Evolutionary conservation across 179 eudicot genomes (phyloP).

Genomic region (Dionaea muscipula): DNA sequence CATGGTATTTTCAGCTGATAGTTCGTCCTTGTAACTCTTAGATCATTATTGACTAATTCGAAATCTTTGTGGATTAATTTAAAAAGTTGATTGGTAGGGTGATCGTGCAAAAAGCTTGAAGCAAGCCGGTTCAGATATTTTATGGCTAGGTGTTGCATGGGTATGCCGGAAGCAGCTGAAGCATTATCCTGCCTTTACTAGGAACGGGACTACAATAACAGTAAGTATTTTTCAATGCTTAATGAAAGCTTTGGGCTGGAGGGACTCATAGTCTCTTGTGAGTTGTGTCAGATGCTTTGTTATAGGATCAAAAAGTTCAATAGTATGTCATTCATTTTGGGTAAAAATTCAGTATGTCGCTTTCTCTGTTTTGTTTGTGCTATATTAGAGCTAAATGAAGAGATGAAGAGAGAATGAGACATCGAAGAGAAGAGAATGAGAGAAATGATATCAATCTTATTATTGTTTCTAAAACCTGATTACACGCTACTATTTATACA

Average conservation of each 20-base stretch:
- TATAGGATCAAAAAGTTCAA: too few species aligned
- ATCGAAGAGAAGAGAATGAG: too few species aligned
- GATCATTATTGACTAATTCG: slow-evolving; percentile 2
- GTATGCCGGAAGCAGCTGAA: slow-evolving; percentile 79
- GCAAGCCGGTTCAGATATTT: slow-evolving; percentile 51
- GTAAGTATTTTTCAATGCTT: slow-evolving; percentile 31
- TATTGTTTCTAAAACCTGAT: too few species aligned
- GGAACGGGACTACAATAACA: slow-evolving; percentile 67
- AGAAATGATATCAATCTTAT: too few species aligned
- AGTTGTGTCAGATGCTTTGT: too few species aligned
- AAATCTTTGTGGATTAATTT: background rate
- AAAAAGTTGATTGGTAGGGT: slow-evolving; percentile 26
- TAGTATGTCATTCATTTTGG: too few species aligned
- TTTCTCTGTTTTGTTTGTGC: too few species aligned
- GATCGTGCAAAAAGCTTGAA: slow-evolving; percentile 40
- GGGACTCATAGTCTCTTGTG: too few species aligned
- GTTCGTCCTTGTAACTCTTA: background rate
- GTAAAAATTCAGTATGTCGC: too few species aligned
- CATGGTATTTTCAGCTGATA: slow-evolving; percentile 28
- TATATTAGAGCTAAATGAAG: too few species aligned
- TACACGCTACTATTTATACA: too few species aligned
- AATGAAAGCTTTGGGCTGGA: background rate
- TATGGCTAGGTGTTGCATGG: slow-evolving; percentile 85
- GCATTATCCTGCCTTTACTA: slow-evolving; percentile 67
- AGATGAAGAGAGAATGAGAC: too few species aligned